phyloP scores from a whole-genome alignment of 1,284 basidiomycete species.

The Tilletiaria anomala region DNA sequence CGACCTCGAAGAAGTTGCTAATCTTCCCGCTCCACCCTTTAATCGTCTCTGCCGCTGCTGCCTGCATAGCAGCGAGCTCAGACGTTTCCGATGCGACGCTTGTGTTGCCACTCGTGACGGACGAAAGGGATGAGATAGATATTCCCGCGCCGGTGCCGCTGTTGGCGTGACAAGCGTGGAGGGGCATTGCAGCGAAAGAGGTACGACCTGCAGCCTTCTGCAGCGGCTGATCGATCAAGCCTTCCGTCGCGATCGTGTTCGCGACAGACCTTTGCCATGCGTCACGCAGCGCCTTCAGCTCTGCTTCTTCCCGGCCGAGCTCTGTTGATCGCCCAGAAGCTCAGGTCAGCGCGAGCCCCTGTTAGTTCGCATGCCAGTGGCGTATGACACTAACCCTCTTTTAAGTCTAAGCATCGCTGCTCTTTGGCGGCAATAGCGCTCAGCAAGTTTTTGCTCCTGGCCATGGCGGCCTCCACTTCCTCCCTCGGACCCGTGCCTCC shows the following conservation, averaged over 20 bases:
- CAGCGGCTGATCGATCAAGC: no score
- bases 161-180: no score
- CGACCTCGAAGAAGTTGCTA: background rate
- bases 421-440: background rate
- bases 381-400: background rate
- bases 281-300: background rate
- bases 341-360: background rate
- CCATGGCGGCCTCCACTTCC: no score
- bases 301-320: background rate
- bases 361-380: background rate
- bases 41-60: background rate
- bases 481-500: no score
- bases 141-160: no score
- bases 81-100: no score
- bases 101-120: no score
- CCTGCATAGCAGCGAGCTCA: background rate
- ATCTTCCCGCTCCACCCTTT: background rate
- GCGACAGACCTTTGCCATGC: background rate
- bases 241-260: background rate
- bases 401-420: background rate
- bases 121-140: no score
- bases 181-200: no score
- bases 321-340: background rate
- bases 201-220: no score
- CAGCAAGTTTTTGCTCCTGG: background rate